Evolutionary conservation across 2,329 filamentous ascomycete species (phyloP).

Genomic region (Hymenotorrendiella dingleyae): DNA sequence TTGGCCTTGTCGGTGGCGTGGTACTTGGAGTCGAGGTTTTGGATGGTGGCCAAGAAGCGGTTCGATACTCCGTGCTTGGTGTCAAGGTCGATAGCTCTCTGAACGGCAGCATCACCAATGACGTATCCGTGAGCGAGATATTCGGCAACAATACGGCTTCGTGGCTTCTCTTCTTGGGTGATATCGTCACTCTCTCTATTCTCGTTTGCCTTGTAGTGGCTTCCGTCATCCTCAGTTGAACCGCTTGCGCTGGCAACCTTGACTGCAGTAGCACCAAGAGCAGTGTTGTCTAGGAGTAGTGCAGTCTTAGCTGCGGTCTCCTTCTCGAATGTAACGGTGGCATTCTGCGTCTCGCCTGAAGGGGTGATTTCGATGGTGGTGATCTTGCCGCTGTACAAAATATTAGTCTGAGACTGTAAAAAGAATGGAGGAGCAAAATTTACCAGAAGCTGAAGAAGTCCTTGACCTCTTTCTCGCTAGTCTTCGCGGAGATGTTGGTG

Average conservation of each 20-base stretch:
- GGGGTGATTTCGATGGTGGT: constrained; percentile 69
- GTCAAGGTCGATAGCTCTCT: constrained; percentile 82
- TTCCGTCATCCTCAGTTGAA: constrained; percentile 52
- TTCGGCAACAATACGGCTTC: constrained; percentile 87
- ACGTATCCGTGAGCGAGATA: constrained; percentile 92
- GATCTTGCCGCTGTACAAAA: constrained; percentile 73
- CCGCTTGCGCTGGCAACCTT: constrained; percentile 62
- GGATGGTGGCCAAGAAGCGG: constrained; percentile 72
- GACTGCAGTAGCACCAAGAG: constrained; percentile 83
- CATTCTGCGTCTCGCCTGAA: constrained; percentile 66
- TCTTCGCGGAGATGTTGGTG: constrained; percentile 77
- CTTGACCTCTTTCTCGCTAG: constrained; percentile 82
- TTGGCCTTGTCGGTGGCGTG: constrained; percentile 83
- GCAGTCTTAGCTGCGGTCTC: constrained; percentile 95
- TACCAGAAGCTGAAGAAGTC: constrained; percentile 98
- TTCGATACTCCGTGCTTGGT: constrained; percentile 78
- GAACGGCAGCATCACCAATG: constrained; percentile 64
- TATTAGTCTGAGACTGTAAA: constrained; percentile 10
- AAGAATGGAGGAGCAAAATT: constrained; percentile 25
- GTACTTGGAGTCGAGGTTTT: constrained; percentile 75
- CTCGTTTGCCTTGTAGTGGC: constrained; percentile 47
- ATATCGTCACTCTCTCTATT: constrained; percentile 63
- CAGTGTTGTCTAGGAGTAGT: constrained; percentile 92
- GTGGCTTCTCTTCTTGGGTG: constrained; percentile 94
- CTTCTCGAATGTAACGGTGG: constrained; percentile 95